phyloP scores from a whole-genome alignment of 2,329 filamentous ascomycete genomes.

The Simplicillium sp. region DNA sequence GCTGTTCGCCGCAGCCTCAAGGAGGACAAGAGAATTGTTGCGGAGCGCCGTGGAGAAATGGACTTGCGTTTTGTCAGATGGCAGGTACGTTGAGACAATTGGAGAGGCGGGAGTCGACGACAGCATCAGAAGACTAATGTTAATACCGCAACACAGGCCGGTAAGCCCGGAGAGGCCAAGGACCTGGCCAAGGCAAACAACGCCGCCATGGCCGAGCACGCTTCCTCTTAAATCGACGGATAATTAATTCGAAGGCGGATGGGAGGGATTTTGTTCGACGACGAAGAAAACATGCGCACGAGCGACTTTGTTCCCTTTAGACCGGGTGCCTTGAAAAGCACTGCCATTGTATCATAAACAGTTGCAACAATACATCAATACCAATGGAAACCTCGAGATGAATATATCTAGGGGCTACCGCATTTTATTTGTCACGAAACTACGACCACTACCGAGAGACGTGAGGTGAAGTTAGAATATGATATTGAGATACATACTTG shows the following conservation, averaged over 20 bases:
- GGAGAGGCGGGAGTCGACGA: conserved; percentile 2
- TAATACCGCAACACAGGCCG: conserved; percentile 56
- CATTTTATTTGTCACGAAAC: too few species aligned
- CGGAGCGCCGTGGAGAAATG: conserved; percentile 83
- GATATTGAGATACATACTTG: too few species aligned
- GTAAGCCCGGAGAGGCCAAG: conserved; percentile 86
- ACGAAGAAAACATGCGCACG: not conserved
- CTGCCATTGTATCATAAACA: conserved; percentile 23
- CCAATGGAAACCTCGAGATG: too few species aligned
- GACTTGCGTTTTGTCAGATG: conserved; percentile 91
- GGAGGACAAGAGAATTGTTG: conserved; percentile 79
- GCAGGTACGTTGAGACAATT: conserved; percentile 55
- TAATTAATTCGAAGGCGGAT: too few species aligned
- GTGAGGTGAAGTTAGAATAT: too few species aligned
- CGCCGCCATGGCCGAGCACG: conserved; percentile 25
- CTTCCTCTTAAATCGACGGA: conserved; percentile 21
- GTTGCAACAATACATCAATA: conserved; percentile 21
- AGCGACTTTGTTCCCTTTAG: conserved; percentile 1
- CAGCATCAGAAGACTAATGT: conserved; percentile 14
- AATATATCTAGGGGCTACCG: too few species aligned
- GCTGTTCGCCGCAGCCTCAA: conserved; percentile 94
- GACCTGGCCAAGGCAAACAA: conserved; percentile 53
- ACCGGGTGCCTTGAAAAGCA: conserved; percentile 13
- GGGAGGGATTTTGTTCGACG: not conserved
- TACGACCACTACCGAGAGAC: too few species aligned